A percentile compares a stretch with the other conserved stretches of the same genome.
phyloP scores from a whole-genome alignment of 2,329 filamentous ascomycete species.

The Aspergillus puulaauensis region DNA sequence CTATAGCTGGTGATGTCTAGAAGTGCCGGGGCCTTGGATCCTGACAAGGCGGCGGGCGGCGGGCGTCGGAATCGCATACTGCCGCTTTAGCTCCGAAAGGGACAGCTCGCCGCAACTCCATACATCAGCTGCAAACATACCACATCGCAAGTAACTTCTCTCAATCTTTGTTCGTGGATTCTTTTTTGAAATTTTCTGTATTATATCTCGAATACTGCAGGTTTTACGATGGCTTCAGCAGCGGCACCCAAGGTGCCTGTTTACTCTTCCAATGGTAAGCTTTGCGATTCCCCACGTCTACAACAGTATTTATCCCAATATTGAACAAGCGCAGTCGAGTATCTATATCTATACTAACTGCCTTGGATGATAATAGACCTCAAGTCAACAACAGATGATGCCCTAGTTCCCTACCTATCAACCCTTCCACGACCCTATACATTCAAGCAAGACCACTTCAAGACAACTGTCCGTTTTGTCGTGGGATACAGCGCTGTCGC shows the following conservation, averaged over 20 bases:
- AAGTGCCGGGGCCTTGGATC: conserved; percentile 5
- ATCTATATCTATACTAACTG: not conserved
- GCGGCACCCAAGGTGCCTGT: conserved; percentile 42
- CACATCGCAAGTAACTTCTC: not conserved
- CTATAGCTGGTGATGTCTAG: not conserved
- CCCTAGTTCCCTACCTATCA: conserved; percentile 89
- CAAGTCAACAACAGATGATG: conserved; percentile 95
- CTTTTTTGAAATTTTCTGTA: not conserved
- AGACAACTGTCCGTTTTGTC: conserved; percentile 77
- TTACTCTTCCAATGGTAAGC: conserved; percentile 46
- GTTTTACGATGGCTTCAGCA: conserved; percentile 27
- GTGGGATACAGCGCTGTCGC: conserved; percentile 81
- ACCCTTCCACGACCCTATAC: conserved; percentile 62
- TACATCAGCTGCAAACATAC: not conserved
- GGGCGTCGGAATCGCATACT: conserved; percentile 3
- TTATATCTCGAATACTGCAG: not conserved
- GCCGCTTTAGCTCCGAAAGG: conserved; percentile 31
- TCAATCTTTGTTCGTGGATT: not conserved
- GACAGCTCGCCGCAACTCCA: conserved; percentile 37
- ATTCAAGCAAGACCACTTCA: conserved; percentile 77
- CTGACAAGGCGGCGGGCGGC: conserved; percentile 14
- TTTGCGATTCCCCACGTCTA: conserved; percentile 3
- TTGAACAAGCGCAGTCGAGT: not conserved
- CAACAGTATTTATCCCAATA: not conserved
- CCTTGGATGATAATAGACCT: conserved; percentile 62